Evolutionary conservation across 2,329 filamentous ascomycete species (phyloP), one percentile per base, ranked within the genome.

Genomic region (Pestalotiopsis sp.): DNA sequence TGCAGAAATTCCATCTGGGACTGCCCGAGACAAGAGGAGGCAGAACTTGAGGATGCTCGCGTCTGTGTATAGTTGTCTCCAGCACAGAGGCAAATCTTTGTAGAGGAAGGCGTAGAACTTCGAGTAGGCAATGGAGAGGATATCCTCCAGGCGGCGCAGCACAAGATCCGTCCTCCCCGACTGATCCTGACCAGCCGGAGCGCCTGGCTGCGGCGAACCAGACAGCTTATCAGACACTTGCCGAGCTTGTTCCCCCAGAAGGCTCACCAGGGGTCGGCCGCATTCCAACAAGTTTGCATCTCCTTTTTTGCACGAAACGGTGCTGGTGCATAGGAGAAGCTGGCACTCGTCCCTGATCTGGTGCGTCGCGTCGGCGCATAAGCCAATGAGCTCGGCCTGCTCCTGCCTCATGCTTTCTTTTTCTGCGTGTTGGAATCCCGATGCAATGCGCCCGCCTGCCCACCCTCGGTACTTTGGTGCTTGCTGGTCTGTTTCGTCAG

Each of bases 81-180:
- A 96, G 74, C 86, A 89, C 9, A 78, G 75, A 0, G 91, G 91
- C 5, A 95, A 86, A 39, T 90, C 84, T 70, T 87, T 87, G 77
- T 89, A 94, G 1, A 89, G 86, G 70, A 89, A 93, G 4, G 90
- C 86, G 73, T 95, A 92, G 70, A 95, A 88, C 72, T 90, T 91
- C 57, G 87, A 82, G 67, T 90, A 89, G 0, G 91, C 87, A 14
- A 92, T 79, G 7, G 83, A 82, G 4, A 89, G 79, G 17, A 92
- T 78, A 68, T 92, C 87, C 45, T 86, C 79, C n/a, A 89, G 78
- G 61, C 89, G 81, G 68, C 76, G 80, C 49, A 74, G 69, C 2
- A 84, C 69, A 20, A 68, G 25, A 4, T 62, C 27, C 6, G 66
- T 17, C n/a, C 57, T 31, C 20, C 14, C 17, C n/a, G 27, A 17